Evolutionary conservation across 2,329 filamentous ascomycete genomes (phyloP), one percentile per base, ranked within the genome.

Genomic region (Beauveria scarabaeidicola): DNA sequence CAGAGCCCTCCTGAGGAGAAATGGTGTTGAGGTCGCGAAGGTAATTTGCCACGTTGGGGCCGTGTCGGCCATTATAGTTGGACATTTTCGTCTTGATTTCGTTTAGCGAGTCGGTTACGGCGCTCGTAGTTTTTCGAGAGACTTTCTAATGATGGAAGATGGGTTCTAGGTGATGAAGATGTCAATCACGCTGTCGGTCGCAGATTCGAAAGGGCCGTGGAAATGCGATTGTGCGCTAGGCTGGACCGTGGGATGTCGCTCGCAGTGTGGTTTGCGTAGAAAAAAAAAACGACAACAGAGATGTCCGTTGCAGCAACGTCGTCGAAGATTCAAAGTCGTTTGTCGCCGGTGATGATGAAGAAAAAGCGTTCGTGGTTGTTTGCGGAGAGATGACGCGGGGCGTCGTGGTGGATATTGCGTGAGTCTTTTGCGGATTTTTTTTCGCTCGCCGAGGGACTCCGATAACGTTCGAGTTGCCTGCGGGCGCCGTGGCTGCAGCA

Each of bases 21-120:
- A 87, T 78, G 62, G 85, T 83, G 78, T 96, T 96, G 68, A 97
- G 80, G 66, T 92, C 88, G 68, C 90, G 88, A 65, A 97, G 81
- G 77, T 94, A 96, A 70, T 91, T 88, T 69, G 91, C 91, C 75
- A 96, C 89, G 73, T 96, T 96, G 69, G 90, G 88, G 67, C 84
- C 89, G 70, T 88, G 86, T 63, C 90, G 88, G 69, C 86, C 87
- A 74, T 82, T 86, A 81, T 85, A 91, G 71, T 79, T 82, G 72
- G 89, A 85, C 88, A 91, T 91, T 61, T 60, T 66, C 9, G 21
- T 21, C 13, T 36, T 15, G 36, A 6, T 21, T 19, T 51, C 25
- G 27, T 32, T 9, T 7, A 9, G 17, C n/a, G 11, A 52, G 19
- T 55, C 40, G 1, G 27, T 7, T 1, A 15, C 10, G 11, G 4